Percentiles rank a stretch among this genome's conserved stretches.
Evolutionary conservation across 176 grass and related monocot species (phyloP).

Genomic region (Cenchrus americanus): DNA sequence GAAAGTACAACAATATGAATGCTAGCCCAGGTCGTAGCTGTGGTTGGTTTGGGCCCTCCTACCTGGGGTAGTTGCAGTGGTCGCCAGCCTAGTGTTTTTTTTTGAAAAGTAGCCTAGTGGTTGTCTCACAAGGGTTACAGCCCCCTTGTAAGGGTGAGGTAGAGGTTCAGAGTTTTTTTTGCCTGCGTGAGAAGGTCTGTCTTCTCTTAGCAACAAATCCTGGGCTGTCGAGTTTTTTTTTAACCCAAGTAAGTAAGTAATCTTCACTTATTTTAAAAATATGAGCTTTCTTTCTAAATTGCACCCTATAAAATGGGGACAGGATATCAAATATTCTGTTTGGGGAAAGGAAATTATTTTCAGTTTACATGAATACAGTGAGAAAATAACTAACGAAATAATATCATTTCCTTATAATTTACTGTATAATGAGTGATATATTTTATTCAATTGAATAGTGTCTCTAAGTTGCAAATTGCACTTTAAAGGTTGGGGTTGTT

Average conservation of each 20-base stretch:
- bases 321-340: background rate
- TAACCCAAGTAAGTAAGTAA: background rate
- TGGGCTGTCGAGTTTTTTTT: too few species aligned
- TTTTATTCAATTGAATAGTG: background rate
- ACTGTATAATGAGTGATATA: background rate
- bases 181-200: too few species aligned
- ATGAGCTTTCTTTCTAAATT: background rate
- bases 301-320: background rate
- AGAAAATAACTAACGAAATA: background rate
- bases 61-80: too few species aligned
- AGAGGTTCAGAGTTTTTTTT: too few species aligned
- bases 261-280: background rate
- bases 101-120: too few species aligned
- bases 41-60: too few species aligned
- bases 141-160: too few species aligned
- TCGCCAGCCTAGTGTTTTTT: too few species aligned
- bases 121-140: too few species aligned
- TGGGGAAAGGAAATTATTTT: background rate
- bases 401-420: background rate
- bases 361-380: background rate
- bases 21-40: too few species aligned
- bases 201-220: too few species aligned
- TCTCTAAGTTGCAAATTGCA: slow-evolving; percentile 17
- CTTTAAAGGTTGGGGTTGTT: slow-evolving; percentile 80
- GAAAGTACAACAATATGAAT: too few species aligned